A percentile compares a stretch with the other conserved stretches of the same genome.
phyloP scores from a whole-genome alignment of 192 early-diverging fungal genomes.

The Neocallimastix lanati region DNA sequence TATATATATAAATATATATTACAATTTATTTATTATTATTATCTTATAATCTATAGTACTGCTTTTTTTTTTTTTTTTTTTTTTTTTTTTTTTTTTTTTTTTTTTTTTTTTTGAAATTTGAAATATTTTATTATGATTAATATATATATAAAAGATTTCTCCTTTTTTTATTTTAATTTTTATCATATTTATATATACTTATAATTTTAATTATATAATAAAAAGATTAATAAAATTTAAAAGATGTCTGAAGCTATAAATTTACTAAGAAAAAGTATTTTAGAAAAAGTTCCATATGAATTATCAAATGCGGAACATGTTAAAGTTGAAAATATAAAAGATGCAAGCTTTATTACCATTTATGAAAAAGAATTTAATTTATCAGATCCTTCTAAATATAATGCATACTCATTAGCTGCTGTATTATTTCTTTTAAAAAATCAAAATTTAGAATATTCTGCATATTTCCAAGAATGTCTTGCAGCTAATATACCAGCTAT shows the following conservation, averaged over 20 bases:
- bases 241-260: background rate
- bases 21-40: too few species aligned
- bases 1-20: too few species aligned
- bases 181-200: too few species aligned
- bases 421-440: conserved; percentile 53
- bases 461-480: conserved; percentile 48
- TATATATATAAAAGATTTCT: too few species aligned
- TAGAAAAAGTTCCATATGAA: background rate
- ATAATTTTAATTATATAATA: too few species aligned
- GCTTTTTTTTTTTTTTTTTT: too few species aligned
- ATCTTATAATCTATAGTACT: too few species aligned
- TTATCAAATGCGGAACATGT: background rate
- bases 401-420: conserved; percentile 40
- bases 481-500: conserved; percentile 40
- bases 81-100: too few species aligned
- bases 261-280: background rate
- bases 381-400: background rate
- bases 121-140: too few species aligned
- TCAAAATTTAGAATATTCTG: conserved; percentile 39
- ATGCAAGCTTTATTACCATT: background rate
- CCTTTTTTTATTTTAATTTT: too few species aligned
- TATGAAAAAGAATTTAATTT: background rate
- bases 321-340: background rate
- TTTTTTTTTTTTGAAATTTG: too few species aligned
- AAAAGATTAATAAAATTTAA: too few species aligned